Conservation (phyloP, 1,284 basidiomycete genomes). For the Coniferiporia weirii region DNA sequence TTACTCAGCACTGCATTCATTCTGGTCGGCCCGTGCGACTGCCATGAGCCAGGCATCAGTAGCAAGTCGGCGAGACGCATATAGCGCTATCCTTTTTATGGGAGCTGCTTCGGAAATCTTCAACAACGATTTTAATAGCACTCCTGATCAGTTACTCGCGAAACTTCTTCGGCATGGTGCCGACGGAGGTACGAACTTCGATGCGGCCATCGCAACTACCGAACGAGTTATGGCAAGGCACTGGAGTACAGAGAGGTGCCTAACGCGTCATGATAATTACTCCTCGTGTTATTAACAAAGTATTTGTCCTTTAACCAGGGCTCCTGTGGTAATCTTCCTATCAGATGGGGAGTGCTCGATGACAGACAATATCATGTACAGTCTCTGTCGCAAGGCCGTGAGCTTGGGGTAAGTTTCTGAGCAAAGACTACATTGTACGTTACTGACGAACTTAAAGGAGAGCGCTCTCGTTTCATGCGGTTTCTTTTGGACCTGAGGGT, state of each 20-base stretch:
- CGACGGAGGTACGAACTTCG: constrained; percentile 45
- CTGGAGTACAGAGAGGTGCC: constrained; percentile 54
- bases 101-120: constrained; percentile 26
- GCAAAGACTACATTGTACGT: neutral
- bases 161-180: constrained; percentile 31
- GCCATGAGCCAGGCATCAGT: constrained; percentile 23
- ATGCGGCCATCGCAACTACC: constrained; percentile 35
- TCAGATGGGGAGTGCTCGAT: constrained; percentile 52
- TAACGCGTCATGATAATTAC: no score
- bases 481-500: constrained; percentile 46
- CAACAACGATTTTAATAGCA: constrained; percentile 45
- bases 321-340: constrained; percentile 59
- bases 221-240: constrained; percentile 38
- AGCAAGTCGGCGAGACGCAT: constrained; percentile 44
- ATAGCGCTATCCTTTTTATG: constrained; percentile 52
- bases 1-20: constrained; percentile 46
- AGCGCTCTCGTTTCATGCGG: constrained; percentile 53
- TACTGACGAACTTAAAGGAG: constrained; percentile 36
- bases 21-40: constrained; percentile 47
- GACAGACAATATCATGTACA: constrained; percentile 37
- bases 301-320: constrained; percentile 27
- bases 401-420: constrained; percentile 38
- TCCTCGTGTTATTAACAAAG: neutral
- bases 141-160: constrained; percentile 42
- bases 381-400: constrained; percentile 43